Conservation (phyloP, 192 early-diverging fungal genomes). For the Chytriomyces confervae region DNA sequence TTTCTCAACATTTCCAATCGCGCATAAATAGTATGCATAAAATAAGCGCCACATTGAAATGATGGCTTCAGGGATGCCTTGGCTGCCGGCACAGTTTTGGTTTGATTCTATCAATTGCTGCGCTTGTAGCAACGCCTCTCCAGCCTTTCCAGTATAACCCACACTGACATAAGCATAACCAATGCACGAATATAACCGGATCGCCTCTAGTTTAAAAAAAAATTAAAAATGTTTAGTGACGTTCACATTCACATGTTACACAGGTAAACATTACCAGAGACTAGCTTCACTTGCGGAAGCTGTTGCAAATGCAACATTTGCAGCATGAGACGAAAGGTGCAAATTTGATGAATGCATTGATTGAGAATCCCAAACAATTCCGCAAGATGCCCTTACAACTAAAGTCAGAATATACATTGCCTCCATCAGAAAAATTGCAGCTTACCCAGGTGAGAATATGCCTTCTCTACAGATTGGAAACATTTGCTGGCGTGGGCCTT, state of each 20-base stretch:
- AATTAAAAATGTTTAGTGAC: neutral
- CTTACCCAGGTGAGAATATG: slow-evolving; percentile 60
- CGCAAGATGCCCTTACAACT: slow-evolving; percentile 51
- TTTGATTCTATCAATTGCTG: slow-evolving; percentile 47
- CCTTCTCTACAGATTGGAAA: slow-evolving; percentile 56
- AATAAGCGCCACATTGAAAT: slow-evolving; percentile 55
- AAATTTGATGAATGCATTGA: slow-evolving; percentile 61
- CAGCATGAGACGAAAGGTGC: slow-evolving; percentile 60
- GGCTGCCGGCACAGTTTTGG: slow-evolving; percentile 7
- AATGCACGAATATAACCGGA: slow-evolving; percentile 55
- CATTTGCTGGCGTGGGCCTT: slow-evolving; percentile 37
- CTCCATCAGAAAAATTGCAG: slow-evolving; percentile 5
- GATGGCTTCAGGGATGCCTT: slow-evolving; percentile 14
- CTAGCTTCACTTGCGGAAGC: slow-evolving; percentile 29
- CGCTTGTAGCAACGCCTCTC: slow-evolving; percentile 58
- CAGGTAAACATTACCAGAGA: slow-evolving; percentile 31
- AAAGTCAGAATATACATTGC: no score
- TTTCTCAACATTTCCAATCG: slow-evolving; percentile 63
- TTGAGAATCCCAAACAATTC: slow-evolving; percentile 67
- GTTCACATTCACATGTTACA: slow-evolving; percentile 15
- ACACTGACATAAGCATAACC: slow-evolving; percentile 63
- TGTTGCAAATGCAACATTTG: slow-evolving; percentile 60
- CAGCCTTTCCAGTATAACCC: slow-evolving; percentile 79
- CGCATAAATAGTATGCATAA: slow-evolving; percentile 63
- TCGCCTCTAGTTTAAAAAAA: slow-evolving; percentile 43